phyloP scores from a whole-genome alignment of 768 basidiomycete genomes.

The Gyrodon lividus region DNA sequence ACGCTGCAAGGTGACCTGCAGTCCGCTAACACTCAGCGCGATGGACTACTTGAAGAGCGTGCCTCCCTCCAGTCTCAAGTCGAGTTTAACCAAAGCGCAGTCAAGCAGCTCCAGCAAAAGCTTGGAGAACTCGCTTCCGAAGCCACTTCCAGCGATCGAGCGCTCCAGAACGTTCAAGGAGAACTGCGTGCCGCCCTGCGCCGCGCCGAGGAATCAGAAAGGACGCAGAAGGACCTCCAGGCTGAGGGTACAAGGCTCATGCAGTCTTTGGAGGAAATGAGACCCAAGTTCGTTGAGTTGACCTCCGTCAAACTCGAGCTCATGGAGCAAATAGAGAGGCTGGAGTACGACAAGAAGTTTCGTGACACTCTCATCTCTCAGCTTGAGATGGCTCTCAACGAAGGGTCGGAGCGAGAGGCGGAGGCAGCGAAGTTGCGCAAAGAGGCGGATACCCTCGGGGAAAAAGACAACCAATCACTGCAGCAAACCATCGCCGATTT shows the following conservation, averaged over 20 bases:
- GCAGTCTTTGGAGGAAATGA: slow-evolving; percentile 82
- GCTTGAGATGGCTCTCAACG: slow-evolving; percentile 59
- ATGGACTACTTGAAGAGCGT: slow-evolving; percentile 49
- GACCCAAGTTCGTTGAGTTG: slow-evolving; percentile 80
- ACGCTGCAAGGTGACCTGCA: slow-evolving; percentile 43
- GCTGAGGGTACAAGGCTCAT: slow-evolving; percentile 75
- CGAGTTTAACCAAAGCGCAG: slow-evolving; percentile 42
- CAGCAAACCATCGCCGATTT: slow-evolving; percentile 56
- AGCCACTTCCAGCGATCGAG: slow-evolving; percentile 50
- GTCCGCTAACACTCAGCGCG: slow-evolving; percentile 44
- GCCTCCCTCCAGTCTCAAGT: slow-evolving; percentile 48
- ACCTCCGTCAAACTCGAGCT: slow-evolving; percentile 70
- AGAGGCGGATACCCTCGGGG: slow-evolving; percentile 43
- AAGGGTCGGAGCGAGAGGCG: slow-evolving; percentile 51
- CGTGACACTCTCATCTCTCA: slow-evolving; percentile 59
- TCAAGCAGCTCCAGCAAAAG: slow-evolving; percentile 57
- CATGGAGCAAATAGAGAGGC: slow-evolving; percentile 56
- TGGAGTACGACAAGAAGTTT: slow-evolving; percentile 53
- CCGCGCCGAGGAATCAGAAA: slow-evolving; percentile 75
- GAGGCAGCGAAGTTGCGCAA: slow-evolving; percentile 44
- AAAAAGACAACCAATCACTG: slow-evolving; percentile 51
- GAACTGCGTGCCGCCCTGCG: slow-evolving; percentile 64
- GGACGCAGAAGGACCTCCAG: slow-evolving; percentile 69
- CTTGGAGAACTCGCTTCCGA: slow-evolving; percentile 56
- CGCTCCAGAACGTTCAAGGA: slow-evolving; percentile 59